Evolutionary conservation across 2,329 filamentous ascomycete genomes (phyloP).

Genomic region (Talaromyces pinophilus): DNA sequence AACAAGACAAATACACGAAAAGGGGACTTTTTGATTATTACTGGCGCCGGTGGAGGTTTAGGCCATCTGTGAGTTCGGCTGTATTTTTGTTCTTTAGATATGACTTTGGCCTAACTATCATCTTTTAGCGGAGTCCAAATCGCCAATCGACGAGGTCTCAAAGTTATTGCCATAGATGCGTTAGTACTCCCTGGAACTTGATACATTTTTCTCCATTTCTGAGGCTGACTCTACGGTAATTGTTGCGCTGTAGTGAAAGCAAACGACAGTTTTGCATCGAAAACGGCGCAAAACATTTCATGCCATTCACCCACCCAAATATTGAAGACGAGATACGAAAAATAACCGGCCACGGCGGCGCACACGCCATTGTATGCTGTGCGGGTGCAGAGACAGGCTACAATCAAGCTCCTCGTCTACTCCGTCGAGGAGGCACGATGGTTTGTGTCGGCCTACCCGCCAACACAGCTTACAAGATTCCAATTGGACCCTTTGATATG

Average conservation of each 20-base stretch:
- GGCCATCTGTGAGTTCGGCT: background rate
- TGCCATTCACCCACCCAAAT: background rate
- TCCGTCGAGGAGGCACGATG: background rate
- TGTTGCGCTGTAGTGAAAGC: background rate
- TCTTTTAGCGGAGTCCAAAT: background rate
- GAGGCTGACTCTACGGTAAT: background rate
- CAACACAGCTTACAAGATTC: background rate
- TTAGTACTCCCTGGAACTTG: background rate
- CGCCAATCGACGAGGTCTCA: background rate
- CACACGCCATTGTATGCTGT: background rate
- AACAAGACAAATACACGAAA: background rate
- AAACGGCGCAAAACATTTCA: background rate
- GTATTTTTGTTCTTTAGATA: background rate
- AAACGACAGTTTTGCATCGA: background rate
- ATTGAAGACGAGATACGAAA: background rate
- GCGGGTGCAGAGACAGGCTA: background rate
- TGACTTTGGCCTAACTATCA: background rate
- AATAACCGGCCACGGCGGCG: background rate
- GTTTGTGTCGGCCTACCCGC: background rate
- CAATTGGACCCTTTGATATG: background rate
- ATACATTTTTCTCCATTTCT: background rate
- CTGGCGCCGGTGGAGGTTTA: background rate
- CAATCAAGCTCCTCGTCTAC: background rate
- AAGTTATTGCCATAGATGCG: background rate
- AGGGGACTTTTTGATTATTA: background rate